Conservation (phyloP, 2,329 filamentous ascomycete species). For the Pseudofabraea citricarpa region DNA sequence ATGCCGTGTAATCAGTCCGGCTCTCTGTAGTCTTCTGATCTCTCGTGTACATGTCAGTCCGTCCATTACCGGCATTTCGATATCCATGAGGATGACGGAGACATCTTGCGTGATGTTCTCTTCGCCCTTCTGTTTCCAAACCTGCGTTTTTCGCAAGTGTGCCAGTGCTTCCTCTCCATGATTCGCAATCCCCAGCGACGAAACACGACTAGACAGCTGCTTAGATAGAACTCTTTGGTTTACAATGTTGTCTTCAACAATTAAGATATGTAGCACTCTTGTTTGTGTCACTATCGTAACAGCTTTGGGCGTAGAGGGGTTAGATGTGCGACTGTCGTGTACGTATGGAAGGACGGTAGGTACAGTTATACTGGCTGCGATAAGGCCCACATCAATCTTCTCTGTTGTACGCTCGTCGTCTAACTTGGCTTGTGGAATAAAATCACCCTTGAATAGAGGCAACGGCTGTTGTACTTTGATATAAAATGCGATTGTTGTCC, state of each 20-base stretch:
- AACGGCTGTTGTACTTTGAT: neutral
- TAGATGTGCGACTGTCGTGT: neutral
- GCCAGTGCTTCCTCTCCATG: neutral
- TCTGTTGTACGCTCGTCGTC: neutral
- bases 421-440: no score
- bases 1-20: neutral
- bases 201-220: neutral
- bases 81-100: neutral
- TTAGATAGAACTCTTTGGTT: constrained; percentile 74
- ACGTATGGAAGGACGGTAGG: neutral
- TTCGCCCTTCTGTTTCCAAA: neutral
- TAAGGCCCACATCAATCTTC: neutral
- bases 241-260: constrained; percentile 77
- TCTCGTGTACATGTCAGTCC: neutral
- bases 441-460: neutral
- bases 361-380: neutral
- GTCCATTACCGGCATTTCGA: constrained; percentile 1
- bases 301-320: neutral
- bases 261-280: constrained; percentile 30
- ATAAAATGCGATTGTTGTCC: neutral
- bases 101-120: neutral
- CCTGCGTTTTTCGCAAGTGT: neutral
- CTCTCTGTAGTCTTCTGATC: neutral
- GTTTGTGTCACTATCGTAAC: neutral
- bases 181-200: neutral